Evolutionary conservation across 345 rosid species (phyloP).

Genomic region (Sonneratia caseolaris): DNA sequence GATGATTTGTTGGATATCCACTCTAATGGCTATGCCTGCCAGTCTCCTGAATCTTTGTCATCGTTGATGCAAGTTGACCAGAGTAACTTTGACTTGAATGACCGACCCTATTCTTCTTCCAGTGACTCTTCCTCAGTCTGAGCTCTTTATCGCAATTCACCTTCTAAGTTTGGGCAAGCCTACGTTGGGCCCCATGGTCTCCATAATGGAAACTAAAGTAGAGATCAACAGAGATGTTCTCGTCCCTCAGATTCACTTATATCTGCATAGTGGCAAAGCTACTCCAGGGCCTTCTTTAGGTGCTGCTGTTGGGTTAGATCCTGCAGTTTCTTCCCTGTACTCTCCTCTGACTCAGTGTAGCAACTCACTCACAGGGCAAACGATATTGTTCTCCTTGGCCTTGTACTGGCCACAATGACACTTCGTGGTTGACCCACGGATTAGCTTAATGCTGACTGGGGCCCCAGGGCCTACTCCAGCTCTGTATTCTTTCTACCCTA

Average conservation of each 20-base stretch:
- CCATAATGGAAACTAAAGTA: constrained; percentile 67
- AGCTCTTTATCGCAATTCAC: constrained; percentile 23
- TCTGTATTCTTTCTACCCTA: constrained; percentile 37
- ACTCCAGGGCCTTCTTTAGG: constrained; percentile 35
- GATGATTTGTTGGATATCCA: constrained; percentile 15
- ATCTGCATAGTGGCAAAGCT: constrained; percentile 47
- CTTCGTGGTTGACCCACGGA: constrained; percentile 39
- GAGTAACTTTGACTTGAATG: constrained; percentile 88
- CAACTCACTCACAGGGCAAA: constrained; percentile 39
- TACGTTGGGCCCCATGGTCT: constrained; percentile 49
- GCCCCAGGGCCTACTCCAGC: constrained; percentile 40
- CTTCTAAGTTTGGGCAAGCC: constrained; percentile 36
- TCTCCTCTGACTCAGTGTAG: constrained; percentile 52
- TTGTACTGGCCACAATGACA: constrained; percentile 47
- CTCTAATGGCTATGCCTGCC: constrained; percentile 49
- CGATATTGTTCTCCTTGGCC: constrained; percentile 44
- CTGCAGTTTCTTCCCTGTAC: constrained; percentile 43
- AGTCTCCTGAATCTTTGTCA: constrained; percentile 69
- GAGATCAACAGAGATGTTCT: constrained; percentile 47
- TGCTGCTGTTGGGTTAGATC: constrained; percentile 44
- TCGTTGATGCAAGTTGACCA: constrained; percentile 54
- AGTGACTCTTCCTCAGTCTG: constrained; percentile 43
- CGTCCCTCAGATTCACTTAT: constrained; percentile 29
- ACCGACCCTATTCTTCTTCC: constrained; percentile 37
- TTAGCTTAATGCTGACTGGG: constrained; percentile 54